phyloP scores from a whole-genome alignment of 805 yeast genomes.

The Wickerhamomyces bovis region DNA sequence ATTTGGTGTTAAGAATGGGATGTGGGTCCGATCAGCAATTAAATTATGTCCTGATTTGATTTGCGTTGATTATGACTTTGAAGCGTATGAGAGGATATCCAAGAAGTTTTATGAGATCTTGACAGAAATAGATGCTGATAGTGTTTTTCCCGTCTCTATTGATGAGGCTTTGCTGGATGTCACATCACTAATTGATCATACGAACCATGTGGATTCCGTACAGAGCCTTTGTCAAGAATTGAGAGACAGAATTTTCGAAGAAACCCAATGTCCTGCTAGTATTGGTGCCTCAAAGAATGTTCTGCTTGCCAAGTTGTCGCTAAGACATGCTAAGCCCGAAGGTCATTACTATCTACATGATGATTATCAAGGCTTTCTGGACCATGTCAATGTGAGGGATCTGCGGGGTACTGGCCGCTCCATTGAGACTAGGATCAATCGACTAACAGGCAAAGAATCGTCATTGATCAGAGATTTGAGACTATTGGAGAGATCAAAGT shows the following conservation, averaged over 20 bases:
- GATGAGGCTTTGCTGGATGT: slow-evolving; percentile 87
- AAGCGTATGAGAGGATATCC: slow-evolving; percentile 62
- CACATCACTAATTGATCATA: slow-evolving; percentile 26
- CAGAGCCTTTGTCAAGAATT: slow-evolving; percentile 21
- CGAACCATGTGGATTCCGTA: slow-evolving; percentile 22
- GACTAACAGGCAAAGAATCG: not conserved
- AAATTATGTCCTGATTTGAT: slow-evolving; percentile 59
- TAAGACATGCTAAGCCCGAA: slow-evolving; percentile 74
- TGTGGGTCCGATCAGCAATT: slow-evolving; percentile 76
- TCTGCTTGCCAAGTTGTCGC: slow-evolving; percentile 68
- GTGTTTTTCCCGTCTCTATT: slow-evolving; percentile 69
- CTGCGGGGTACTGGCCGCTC: slow-evolving; percentile 63
- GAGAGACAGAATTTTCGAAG: slow-evolving; percentile 33
- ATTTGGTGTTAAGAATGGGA: slow-evolving; percentile 79
- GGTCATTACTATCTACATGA: slow-evolving; percentile 43
- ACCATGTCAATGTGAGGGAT: slow-evolving; percentile 26
- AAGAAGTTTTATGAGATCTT: slow-evolving; percentile 57
- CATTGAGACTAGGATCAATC: slow-evolving; percentile 33
- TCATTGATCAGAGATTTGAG: slow-evolving; percentile 31
- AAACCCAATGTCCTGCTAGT: slow-evolving; percentile 65
- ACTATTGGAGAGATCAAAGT: slow-evolving; percentile 25
- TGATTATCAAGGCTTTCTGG: slow-evolving; percentile 28
- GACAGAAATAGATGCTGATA: slow-evolving; percentile 32
- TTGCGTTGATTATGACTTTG: slow-evolving; percentile 67
- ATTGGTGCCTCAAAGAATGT: slow-evolving; percentile 75